Evolutionary conservation across 225 moss, liverwort and hornwort genomes (phyloP), one percentile per base, ranked within the genome.

Genomic region (Thuidium tamariscinum): DNA sequence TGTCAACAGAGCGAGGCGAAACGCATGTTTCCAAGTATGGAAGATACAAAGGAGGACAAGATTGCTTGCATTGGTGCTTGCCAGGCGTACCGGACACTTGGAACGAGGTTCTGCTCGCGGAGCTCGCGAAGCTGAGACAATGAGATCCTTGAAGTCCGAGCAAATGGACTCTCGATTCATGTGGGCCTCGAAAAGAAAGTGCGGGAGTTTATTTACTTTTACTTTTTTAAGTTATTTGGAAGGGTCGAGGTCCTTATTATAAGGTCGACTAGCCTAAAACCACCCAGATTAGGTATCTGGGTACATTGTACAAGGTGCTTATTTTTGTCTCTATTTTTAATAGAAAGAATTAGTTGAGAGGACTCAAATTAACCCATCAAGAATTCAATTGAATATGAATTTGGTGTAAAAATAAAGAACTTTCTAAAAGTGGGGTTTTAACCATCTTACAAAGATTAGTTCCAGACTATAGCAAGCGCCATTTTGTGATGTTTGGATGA

Each of bases 61-160:
- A 97, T 77, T 97, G 97, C 70, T 85, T 95, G 89, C 97, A 97
- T 46, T 97, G 97, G 97, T 97, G 97, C 87, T 89, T 97, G 30
- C 97, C 97, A 5, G 96, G 97, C 4, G 89, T 97, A 4, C 97
- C 96, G 9, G 97, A 97, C 52, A 93, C 93, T 11, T 96, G 97
- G 97, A 97, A 97, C 23, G 95, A 97, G 87, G 81, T 97, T 46
- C 16, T 96, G 34, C 93, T 91, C 52, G 95, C 91, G 10, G 82
- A 91, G 48, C 68, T 94, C 23, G 86, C 83, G 11, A 69, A 17
- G 5, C 6, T 3, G 37, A 37, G 10, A 23, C 34, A 15, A 22
- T 7, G 63, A 36, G 20, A 46, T 4, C 41, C 0, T 7, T 3
- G 76, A 51, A 3, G n/a, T 73, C 12, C 18, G 32, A 74, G 8